Percentiles rank a stretch among this genome's conserved stretches.
phyloP scores from a whole-genome alignment of 768 basidiomycete genomes.

The Tubosaeta sp. region DNA sequence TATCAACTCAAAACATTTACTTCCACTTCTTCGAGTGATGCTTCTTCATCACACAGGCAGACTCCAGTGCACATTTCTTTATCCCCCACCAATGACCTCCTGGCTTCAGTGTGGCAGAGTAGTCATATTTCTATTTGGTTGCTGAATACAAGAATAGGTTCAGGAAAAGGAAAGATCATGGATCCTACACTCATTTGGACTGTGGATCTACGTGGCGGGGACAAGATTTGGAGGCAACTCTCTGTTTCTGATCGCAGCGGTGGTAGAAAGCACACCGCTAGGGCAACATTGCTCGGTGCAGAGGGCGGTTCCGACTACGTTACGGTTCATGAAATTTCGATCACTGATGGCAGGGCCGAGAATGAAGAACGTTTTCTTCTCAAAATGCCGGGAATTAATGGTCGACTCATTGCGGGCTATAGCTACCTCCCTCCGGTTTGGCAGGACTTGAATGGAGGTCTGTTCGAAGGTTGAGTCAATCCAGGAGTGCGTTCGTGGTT shows the following conservation, averaged over 20 bases:
- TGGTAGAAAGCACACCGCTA: conserved; percentile 4
- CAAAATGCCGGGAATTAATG: conserved; percentile 38
- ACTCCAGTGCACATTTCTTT: conserved; percentile 68
- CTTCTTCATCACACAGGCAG: conserved; percentile 6
- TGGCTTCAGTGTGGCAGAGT: conserved; percentile 68
- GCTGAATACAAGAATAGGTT: conserved; percentile 56
- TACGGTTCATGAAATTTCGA: conserved; percentile 21
- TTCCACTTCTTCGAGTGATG: background rate
- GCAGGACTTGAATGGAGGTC: conserved; percentile 45
- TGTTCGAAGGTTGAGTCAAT: conserved; percentile 39
- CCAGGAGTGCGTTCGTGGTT: background rate
- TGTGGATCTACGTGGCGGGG: conserved; percentile 12
- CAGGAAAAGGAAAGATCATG: conserved; percentile 57
- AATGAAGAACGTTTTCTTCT: conserved; percentile 7
- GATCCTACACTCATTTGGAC: conserved; percentile 44
- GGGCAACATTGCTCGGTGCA: conserved; percentile 41
- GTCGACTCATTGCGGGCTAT: conserved; percentile 39
- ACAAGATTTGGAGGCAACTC: conserved; percentile 29
- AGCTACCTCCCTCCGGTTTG: conserved; percentile 27
- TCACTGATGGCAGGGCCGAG: background rate
- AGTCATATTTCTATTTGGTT: conserved; percentile 69
- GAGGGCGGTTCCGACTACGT: conserved; percentile 31
- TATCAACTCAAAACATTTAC: conserved; percentile 36
- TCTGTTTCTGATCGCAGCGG: conserved; percentile 11
- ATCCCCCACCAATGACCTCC: conserved; percentile 48